Base-by-base conservation (phyloP, 2,329 filamentous ascomycete species). In the Nothopassalora personata region DNA sequence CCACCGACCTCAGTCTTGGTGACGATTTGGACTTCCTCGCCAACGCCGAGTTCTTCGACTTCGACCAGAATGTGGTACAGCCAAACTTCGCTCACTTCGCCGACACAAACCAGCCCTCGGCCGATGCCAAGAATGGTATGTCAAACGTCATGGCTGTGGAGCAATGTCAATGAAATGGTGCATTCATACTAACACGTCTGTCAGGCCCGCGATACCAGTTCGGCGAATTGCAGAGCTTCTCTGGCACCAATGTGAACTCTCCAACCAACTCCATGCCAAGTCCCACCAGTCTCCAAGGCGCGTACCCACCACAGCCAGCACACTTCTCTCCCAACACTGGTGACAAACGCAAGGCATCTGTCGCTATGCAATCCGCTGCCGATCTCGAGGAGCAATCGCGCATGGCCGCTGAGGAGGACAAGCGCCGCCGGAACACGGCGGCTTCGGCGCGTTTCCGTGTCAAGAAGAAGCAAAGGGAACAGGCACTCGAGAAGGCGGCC, bases 41-140 rank as follows among this genome's bases (percentile, higher is more conserved):
- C 43, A 81, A 80, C 52, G 75, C 81, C 9, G 80, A 85, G 33
- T 90, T 88, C 76, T 83, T 80, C 70, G 78, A 84, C 69, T 91
- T 93, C 69, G 88, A 93, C 71, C 57, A 59, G 46, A 64, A 30
- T 13, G n/a, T 30, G 2, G 15, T 5, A 30, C 10, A 33, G 8
- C 30, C 65, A 65, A 62, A 64, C 60, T 61, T 58, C 30, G 43
- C 49, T 15, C 46, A 54, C 1, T 47, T 59, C 53, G 55, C 23
- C n/a, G 54, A 58, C 30, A 46, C 55, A 18, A 28, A 58, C 27
- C 23, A 58, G n/a, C 52, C 51, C 39, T 11, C 39, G 49, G 49
- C 30, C 33, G 55, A 47, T 18, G 56, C 53, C 55, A 58, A 64
- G 60, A 59, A 59, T 56, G 60, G 63, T 65, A 55, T 54, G 60